Conservation (phyloP, 306 rosid species). For the Hippophae tibetana region DNA sequence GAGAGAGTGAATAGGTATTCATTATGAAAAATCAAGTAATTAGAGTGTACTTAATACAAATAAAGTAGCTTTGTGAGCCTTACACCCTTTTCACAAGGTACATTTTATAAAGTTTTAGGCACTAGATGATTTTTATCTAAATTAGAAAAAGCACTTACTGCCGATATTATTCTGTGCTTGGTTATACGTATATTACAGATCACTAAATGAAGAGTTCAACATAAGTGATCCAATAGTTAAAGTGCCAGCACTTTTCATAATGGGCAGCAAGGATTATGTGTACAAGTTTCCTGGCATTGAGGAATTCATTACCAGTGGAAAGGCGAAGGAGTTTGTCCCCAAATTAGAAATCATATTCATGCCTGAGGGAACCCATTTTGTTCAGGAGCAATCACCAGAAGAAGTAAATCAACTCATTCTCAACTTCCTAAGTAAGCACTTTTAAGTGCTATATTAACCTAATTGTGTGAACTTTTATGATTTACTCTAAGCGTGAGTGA, state of each 20-base stretch:
- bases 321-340: constrained; percentile 43
- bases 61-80: too few relatives aligned
- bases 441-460: constrained; percentile 13
- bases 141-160: not conserved
- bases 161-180: constrained; percentile 5
- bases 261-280: constrained; percentile 56
- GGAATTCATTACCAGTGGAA: constrained; percentile 46
- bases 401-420: constrained; percentile 59
- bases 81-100: too few relatives aligned
- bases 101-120: too few relatives aligned
- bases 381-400: constrained; percentile 68
- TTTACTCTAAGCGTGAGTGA: too few relatives aligned
- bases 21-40: too few relatives aligned
- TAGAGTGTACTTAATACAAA: too few relatives aligned
- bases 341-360: constrained; percentile 44
- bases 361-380: constrained; percentile 82
- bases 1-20: too few relatives aligned
- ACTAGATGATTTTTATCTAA: too few relatives aligned
- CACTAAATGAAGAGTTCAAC: constrained; percentile 29
- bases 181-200: constrained; percentile 29
- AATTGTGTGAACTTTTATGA: not conserved
- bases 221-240: constrained; percentile 34
- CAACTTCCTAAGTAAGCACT: constrained; percentile 48
- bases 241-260: constrained; percentile 50
- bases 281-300: constrained; percentile 57